Evolutionary conservation across 192 early-diverging fungal species (phyloP).

Genomic region (Phlyctochytrium planicorne): DNA sequence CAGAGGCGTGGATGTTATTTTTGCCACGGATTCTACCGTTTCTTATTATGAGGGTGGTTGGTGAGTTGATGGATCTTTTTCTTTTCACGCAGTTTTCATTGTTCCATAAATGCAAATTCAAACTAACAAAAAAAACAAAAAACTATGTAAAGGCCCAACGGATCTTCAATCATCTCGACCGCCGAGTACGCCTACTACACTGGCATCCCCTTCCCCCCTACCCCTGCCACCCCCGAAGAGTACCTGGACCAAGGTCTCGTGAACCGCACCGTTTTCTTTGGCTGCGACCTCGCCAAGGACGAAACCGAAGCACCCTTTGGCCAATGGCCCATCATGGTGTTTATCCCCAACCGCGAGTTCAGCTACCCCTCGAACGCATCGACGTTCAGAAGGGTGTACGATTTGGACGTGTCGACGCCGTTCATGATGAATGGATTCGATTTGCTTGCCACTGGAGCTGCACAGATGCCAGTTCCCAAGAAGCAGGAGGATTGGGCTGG

Average conservation of each 20-base stretch:
- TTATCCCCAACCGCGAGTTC: slow-evolving; percentile 24
- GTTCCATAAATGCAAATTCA: no score
- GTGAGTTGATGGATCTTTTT: no score
- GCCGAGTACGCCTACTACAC: slow-evolving; percentile 14
- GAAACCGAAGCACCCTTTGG: background rate
- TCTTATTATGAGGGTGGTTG: slow-evolving; percentile 4
- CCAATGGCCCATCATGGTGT: slow-evolving; percentile 25
- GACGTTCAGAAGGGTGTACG: slow-evolving; percentile 22
- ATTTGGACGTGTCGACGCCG: slow-evolving; percentile 1
- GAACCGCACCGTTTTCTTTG: slow-evolving; percentile 20
- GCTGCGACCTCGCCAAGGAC: slow-evolving; percentile 13
- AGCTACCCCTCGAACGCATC: slow-evolving; percentile 20
- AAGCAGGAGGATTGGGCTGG: background rate
- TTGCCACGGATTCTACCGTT: slow-evolving; percentile 29
- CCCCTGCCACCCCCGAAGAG: slow-evolving; percentile 22
- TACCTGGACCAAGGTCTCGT: slow-evolving; percentile 20
- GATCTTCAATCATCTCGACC: slow-evolving; percentile 20
- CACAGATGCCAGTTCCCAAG: background rate
- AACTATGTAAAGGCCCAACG: slow-evolving; percentile 14
- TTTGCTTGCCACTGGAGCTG: background rate
- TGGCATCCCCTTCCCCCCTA: slow-evolving; percentile 22
- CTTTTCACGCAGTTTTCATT: no score
- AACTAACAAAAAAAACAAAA: no score
- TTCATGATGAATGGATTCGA: slow-evolving; percentile 18
- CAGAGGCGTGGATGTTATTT: slow-evolving; percentile 14